Evolutionary conservation across 2,329 filamentous ascomycete genomes (phyloP).

Genomic region (Ceratocystis papillata): DNA sequence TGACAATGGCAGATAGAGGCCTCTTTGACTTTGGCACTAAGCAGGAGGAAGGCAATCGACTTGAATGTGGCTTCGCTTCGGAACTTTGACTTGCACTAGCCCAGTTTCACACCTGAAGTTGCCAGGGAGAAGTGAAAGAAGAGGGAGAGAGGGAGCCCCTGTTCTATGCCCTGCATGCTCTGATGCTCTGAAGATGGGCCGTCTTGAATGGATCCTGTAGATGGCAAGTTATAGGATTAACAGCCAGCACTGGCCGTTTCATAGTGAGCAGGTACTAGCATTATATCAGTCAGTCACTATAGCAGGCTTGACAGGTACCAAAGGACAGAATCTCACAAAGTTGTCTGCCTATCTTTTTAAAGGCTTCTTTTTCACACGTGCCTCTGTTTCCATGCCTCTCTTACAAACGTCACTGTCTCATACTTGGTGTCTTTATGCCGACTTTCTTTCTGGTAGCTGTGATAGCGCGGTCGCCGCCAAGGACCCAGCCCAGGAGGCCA

Average conservation of each 20-base stretch:
- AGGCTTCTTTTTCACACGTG: not conserved
- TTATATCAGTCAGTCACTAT: not conserved
- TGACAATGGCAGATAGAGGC: too few relatives aligned
- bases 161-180: too few relatives aligned
- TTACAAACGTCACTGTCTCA: not conserved
- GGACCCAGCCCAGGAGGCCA: not conserved
- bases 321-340: too few relatives aligned
- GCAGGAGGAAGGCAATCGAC: not conserved
- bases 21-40: too few relatives aligned
- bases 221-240: too few relatives aligned
- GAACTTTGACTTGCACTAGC: conserved; percentile 12
- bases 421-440: not conserved
- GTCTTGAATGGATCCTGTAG: too few relatives aligned
- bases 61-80: conserved; percentile 1
- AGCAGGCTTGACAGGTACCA: conserved; percentile 2
- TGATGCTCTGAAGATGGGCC: too few relatives aligned
- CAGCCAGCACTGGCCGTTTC: not conserved
- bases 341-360: not conserved
- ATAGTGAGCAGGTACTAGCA: not conserved
- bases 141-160: not conserved
- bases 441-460: not conserved
- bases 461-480: not conserved
- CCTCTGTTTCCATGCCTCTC: not conserved
- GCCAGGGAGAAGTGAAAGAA: not conserved
- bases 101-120: conserved; percentile 4